phyloP scores from a whole-genome alignment of 1,284 basidiomycete species.

The Ustilago cynodontis region DNA sequence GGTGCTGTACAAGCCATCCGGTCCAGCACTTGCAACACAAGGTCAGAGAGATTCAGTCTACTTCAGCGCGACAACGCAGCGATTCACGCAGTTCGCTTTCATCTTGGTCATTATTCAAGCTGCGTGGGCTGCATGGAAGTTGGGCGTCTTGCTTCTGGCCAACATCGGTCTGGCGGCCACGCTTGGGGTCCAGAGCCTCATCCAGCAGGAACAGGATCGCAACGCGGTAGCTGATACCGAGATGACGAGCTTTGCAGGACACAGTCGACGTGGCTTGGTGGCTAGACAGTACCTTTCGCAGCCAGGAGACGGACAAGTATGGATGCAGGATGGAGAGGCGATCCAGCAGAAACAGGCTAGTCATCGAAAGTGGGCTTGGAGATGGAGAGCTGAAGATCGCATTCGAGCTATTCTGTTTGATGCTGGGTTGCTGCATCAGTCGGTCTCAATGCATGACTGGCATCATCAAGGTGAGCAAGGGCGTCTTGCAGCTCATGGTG shows the following conservation, averaged over 20 bases:
- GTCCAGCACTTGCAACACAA: conserved; percentile 13
- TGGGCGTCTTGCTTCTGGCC: conserved; percentile 32
- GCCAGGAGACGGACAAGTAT: neutral
- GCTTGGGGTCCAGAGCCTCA: conserved; percentile 24
- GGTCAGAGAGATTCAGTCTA: conserved; percentile 35
- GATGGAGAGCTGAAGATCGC: conserved; percentile 44
- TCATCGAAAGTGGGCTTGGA: conserved; percentile 41
- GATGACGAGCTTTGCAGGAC: conserved; percentile 17
- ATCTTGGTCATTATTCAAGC: conserved; percentile 50
- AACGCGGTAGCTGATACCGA: conserved; percentile 15
- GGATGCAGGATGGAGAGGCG: conserved; percentile 17
- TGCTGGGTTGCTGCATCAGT: conserved; percentile 27
- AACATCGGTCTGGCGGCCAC: conserved; percentile 30
- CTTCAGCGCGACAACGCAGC: conserved; percentile 28
- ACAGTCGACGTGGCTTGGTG: conserved; percentile 16
- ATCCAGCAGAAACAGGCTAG: conserved; percentile 19
- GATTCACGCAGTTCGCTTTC: conserved; percentile 41
- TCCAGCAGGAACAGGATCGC: conserved; percentile 28
- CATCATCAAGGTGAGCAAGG: conserved; percentile 1
- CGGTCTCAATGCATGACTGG: conserved; percentile 13
- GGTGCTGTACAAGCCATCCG: conserved; percentile 42
- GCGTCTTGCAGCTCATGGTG: neutral
- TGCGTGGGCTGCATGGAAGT: conserved; percentile 53
- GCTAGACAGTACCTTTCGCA: conserved; percentile 2
- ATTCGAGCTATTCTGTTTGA: conserved; percentile 45